Evolutionary conservation across 768 basidiomycete species (phyloP), one percentile per base, ranked within the genome.

Genomic region (Phaeotremella skinneri): DNA sequence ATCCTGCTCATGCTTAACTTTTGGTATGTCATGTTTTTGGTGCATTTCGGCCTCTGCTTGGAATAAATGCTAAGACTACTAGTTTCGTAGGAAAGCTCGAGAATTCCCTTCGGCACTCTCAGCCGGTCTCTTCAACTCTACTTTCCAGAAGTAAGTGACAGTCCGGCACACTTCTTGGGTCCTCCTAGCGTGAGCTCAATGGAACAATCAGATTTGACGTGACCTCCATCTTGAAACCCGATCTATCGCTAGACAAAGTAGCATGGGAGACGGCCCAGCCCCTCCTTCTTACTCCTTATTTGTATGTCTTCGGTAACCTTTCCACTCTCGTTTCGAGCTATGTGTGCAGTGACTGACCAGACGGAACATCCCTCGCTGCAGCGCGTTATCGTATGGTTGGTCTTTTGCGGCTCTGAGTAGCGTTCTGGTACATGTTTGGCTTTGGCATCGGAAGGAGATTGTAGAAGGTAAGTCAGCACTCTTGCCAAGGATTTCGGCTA

Each of bases 231-330:
- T 67, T 78, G 37, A 74, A 73, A 20, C 58, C 69, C 0, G 72
- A 75, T 51, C 64, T 78, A 0, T 73, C 76, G 17, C 62, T 78
- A 7, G 69, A 78, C 49, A 68, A 70, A 20, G 66, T 63, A 48
- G 73, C 69, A 4, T 78, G 70, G 69, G 78, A 74, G n/a, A 56
- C 58, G 6, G 66, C 65, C 0, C 61, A 58, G 39, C 78, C 78
- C 0, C 55, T 78, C 0, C 59, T 78, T 1, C 62, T 78, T 9
- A 77, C 78, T 3, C 78, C 78, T 4, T 76, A 75, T 49, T 78
- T 78, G 75, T 76, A 21, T 64, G 73, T 61, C 11, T 13, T 23
- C n/a, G n/a, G 6, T 52, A 37, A 21, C 2, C 21, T 37, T 39
- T 2, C 13, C 9, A 11, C 16, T 25, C 21, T 11, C 2, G 9